Evolutionary conservation across 2,329 filamentous ascomycete species (phyloP).

Genomic region (Waltergamsia citrina): DNA sequence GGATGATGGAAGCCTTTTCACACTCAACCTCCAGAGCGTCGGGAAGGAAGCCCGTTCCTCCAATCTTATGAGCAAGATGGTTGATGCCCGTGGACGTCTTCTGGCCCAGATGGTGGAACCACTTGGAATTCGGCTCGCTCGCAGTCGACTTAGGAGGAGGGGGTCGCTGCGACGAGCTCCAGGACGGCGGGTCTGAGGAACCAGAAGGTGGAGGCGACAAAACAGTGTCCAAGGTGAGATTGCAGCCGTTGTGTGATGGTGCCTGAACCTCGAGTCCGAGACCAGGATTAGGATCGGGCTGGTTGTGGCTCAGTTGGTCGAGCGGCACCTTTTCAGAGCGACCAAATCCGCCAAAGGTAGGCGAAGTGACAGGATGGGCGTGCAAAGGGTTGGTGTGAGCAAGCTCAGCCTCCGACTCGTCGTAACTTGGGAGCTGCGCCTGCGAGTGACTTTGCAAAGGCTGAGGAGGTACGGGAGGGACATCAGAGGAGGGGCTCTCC

Average conservation of each 20-base stretch:
- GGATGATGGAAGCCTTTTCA: constrained; percentile 79
- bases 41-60: constrained; percentile 78
- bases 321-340: neutral
- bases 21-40: constrained; percentile 80
- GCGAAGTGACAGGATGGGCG: neutral
- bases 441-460: too few species aligned
- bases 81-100: constrained; percentile 67
- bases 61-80: constrained; percentile 70
- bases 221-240: too few species aligned
- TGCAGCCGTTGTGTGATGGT: too few species aligned
- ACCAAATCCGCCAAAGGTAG: neutral
- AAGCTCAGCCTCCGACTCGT: neutral
- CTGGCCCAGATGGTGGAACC: constrained; percentile 19
- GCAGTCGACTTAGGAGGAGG: too few species aligned
- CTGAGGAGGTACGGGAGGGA: too few species aligned
- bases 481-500: too few species aligned
- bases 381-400: neutral
- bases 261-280: too few species aligned
- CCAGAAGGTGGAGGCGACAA: too few species aligned
- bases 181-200: too few species aligned
- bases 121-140: neutral
- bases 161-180: too few species aligned
- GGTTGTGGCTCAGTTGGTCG: too few species aligned
- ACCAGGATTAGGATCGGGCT: too few species aligned
- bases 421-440: neutral